Conservation (phyloP, 1,284 basidiomycete genomes). For the Ustilago nuda region DNA sequence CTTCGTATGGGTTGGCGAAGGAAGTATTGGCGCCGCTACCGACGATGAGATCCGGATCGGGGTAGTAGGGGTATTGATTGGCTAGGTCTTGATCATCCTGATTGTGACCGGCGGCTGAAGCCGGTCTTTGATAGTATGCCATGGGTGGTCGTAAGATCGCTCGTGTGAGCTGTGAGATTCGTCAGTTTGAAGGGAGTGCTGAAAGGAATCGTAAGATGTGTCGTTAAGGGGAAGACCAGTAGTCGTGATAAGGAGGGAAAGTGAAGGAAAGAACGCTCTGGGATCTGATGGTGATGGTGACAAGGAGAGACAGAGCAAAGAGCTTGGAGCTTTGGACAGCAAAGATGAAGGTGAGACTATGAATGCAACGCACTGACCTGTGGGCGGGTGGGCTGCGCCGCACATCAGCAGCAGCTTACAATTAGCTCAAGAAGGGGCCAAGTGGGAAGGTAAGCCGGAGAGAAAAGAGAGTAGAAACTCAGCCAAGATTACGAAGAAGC, state of each 20-base stretch:
- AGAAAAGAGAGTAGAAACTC: constrained; percentile 25
- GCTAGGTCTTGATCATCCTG: constrained; percentile 23
- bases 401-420: background rate
- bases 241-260: background rate
- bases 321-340: background rate
- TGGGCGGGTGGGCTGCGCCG: background rate
- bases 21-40: constrained; percentile 24
- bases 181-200: background rate
- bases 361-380: constrained; percentile 11
- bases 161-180: background rate
- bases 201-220: background rate
- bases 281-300: background rate
- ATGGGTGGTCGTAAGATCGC: background rate
- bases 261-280: background rate
- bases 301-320: constrained; percentile 7
- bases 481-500: constrained; percentile 20
- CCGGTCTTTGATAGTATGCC: constrained; percentile 32
- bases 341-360: background rate
- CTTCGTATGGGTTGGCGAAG: constrained; percentile 41
- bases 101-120: constrained; percentile 33
- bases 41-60: constrained; percentile 41
- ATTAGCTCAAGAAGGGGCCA: background rate
- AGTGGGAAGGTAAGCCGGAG: background rate
- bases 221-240: background rate
- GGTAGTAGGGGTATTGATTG: constrained; percentile 45